Evolutionary conservation across 768 basidiomycete species (phyloP).

Genomic region (Agrocybe chaxingu): DNA sequence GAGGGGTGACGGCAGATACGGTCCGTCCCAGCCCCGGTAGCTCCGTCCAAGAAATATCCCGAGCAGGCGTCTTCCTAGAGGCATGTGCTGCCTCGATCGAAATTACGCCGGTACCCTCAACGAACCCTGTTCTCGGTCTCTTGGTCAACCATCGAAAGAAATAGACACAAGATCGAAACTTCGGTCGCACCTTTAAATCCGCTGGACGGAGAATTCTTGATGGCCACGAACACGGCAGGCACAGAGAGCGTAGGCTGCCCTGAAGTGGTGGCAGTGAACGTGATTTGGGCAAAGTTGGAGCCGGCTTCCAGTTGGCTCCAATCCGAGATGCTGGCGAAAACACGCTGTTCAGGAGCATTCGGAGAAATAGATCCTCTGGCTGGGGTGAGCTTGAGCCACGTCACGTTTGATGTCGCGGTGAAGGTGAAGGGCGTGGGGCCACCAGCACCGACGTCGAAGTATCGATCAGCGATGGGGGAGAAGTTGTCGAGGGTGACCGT

Average conservation of each 20-base stretch:
- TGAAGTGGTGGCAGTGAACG: conserved; percentile 42
- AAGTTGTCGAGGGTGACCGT: conserved; percentile 55
- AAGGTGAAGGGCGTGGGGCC: conserved; percentile 58
- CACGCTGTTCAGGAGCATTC: conserved; percentile 44
- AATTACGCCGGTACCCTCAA: conserved; percentile 61
- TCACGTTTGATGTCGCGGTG: conserved; percentile 42
- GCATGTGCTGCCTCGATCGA: conserved; percentile 67
- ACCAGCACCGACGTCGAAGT: conserved; percentile 60
- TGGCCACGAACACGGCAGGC: conserved; percentile 30
- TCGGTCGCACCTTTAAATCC: conserved; percentile 46
- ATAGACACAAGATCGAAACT: neutral
- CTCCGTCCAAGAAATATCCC: conserved; percentile 54
- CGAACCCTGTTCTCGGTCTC: conserved; percentile 39
- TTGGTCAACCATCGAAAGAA: neutral
- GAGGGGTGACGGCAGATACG: conserved; percentile 58
- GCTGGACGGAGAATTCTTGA: conserved; percentile 33
- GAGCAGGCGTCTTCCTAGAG: conserved; percentile 41
- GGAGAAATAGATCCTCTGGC: conserved; percentile 48
- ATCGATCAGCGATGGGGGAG: conserved; percentile 48
- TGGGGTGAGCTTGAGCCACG: conserved; percentile 52
- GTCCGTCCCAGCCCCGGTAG: conserved; percentile 61
- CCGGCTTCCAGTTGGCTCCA: conserved; percentile 49
- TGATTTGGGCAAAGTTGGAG: conserved; percentile 34
- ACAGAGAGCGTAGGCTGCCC: conserved; percentile 34
- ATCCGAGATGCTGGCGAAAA: conserved; percentile 51